Percentiles rank a stretch among this genome's conserved stretches.
phyloP scores from a whole-genome alignment of 2,329 filamentous ascomycete genomes.

The Furcasterigmium furcatum region DNA sequence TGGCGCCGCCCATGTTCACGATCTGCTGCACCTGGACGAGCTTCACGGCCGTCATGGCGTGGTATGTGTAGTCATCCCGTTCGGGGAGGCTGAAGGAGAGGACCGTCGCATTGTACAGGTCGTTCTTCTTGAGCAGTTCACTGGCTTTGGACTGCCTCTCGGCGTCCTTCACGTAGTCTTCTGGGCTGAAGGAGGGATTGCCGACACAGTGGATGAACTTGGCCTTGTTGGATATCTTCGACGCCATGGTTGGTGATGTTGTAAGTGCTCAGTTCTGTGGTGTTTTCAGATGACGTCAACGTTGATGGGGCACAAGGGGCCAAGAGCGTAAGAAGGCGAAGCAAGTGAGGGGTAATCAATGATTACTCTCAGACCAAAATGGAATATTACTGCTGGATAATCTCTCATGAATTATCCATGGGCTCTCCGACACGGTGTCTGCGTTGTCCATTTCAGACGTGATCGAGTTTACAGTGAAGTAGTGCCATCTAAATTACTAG shows the following conservation, averaged over 20 bases:
- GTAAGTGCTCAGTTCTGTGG: neutral
- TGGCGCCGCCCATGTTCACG: conserved; percentile 37
- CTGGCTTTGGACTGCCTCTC: conserved; percentile 31
- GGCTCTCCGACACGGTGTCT: too few relatives aligned
- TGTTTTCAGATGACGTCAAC: neutral
- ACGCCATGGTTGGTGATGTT: neutral
- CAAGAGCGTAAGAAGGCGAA: too few relatives aligned
- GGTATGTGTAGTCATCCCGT: conserved; percentile 45
- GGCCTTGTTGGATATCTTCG: neutral
- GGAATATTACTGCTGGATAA: too few relatives aligned
- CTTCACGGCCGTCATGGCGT: conserved; percentile 46
- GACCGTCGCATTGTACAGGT: conserved; percentile 41
- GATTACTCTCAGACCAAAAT: too few relatives aligned
- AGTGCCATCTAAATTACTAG: too few relatives aligned
- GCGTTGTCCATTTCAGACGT: too few relatives aligned
- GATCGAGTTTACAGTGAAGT: too few relatives aligned
- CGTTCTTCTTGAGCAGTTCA: conserved; percentile 32
- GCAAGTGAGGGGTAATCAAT: too few relatives aligned
- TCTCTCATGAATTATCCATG: too few relatives aligned
- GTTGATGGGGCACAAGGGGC: too few relatives aligned
- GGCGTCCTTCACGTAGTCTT: conserved; percentile 32
- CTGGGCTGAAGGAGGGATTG: conserved; percentile 39
- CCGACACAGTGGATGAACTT: conserved; percentile 39
- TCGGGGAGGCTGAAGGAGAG: conserved; percentile 40
- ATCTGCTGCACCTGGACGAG: conserved; percentile 45